A percentile compares a stretch with the other conserved stretches of the same genome.
Conservation (phyloP, 345 rosid species). For the Corchorus capsularis region DNA sequence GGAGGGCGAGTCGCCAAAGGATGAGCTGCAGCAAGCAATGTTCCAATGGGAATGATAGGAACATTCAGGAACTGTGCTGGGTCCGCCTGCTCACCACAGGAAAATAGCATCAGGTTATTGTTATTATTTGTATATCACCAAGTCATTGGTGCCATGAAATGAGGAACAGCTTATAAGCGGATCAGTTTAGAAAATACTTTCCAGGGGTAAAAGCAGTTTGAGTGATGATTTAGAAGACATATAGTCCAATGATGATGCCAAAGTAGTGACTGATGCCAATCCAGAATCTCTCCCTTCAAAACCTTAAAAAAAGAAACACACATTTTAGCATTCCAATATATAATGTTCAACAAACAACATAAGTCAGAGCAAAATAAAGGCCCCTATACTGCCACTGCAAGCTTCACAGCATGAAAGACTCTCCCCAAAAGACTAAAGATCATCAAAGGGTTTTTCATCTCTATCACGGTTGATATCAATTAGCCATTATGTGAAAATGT, state of each 20-base stretch:
- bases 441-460: background rate
- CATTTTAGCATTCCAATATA: slow-evolving; percentile 18
- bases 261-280: slow-evolving; percentile 61
- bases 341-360: background rate
- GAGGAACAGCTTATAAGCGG: background rate
- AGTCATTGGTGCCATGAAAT: slow-evolving; percentile 1
- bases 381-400: background rate
- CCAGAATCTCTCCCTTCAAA: slow-evolving; percentile 66
- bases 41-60: slow-evolving; percentile 65
- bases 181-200: slow-evolving; percentile 36
- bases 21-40: slow-evolving; percentile 56
- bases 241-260: slow-evolving; percentile 83
- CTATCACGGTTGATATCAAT: background rate
- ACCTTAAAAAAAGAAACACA: slow-evolving; percentile 35
- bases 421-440: background rate
- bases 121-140: background rate
- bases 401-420: background rate
- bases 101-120: slow-evolving; percentile 22
- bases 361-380: background rate
- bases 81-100: slow-evolving; percentile 47
- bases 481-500: background rate
- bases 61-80: slow-evolving; percentile 65
- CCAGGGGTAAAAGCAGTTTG: slow-evolving; percentile 74
- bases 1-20: slow-evolving; percentile 71
- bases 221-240: slow-evolving; percentile 66